These are phyloP conservation scores for Alternaria burnsii DNA, from an alignment of 2,329 filamentous ascomycete species.

Conservation along the genomic window DNA sequence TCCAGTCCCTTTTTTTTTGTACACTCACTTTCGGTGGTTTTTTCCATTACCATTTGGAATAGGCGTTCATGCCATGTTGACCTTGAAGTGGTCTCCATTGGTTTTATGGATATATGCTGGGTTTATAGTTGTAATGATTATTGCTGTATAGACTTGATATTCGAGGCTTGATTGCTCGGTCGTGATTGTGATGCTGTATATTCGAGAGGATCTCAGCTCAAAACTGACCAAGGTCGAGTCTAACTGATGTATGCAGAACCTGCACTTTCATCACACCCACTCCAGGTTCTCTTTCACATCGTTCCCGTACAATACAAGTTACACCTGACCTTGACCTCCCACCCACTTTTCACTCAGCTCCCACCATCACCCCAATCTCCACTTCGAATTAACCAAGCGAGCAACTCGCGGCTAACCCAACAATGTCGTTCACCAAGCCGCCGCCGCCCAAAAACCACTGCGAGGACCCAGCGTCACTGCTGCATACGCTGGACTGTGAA, in stretches of 20 bases:
- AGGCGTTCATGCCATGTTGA: constrained; percentile 16
- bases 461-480: not conserved
- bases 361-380: not conserved
- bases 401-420: not conserved
- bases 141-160: constrained; percentile 14
- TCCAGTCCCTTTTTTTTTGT: constrained; percentile 20
- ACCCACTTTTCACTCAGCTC: not conserved
- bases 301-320: not conserved
- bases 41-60: constrained; percentile 4
- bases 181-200: not conserved
- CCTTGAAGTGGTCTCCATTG: constrained; percentile 1
- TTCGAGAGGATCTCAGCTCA: not conserved
- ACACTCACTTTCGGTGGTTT: constrained; percentile 9
- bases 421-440: not conserved
- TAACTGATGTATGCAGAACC: not conserved
- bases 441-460: not conserved
- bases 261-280: not conserved
- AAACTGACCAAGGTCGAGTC: not conserved
- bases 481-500: not conserved
- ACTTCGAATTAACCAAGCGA: too few relatives aligned
- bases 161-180: not conserved
- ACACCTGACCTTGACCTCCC: too few relatives aligned
- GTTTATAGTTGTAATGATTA: constrained; percentile 29
- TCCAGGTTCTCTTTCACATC: not conserved
- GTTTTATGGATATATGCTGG: constrained; percentile 19